Evolutionary conservation across 495 filamentous ascomycete species (phyloP), one percentile per base, ranked within the genome.

Genomic region (Cercophora samala): DNA sequence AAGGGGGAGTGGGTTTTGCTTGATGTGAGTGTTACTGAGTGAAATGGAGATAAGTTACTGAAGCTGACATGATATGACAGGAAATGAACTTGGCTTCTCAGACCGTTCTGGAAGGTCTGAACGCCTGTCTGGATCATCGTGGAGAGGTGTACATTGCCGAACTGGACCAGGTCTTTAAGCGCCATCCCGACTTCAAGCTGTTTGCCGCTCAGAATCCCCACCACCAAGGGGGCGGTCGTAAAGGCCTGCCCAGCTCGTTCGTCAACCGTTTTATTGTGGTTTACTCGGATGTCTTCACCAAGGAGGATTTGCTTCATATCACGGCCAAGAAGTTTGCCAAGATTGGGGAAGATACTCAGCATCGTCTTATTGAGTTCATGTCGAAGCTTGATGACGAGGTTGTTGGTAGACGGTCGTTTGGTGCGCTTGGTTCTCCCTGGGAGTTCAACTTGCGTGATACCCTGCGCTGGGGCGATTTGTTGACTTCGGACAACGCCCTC

Each of bases 61-160:
- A 58, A 37, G 29, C 69, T 70, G 19, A 69, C 63, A 65, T 37
- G 25, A 26, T 51, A 9, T 37, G 22, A 54, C 37, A 72, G 69
- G 96, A 99, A 81, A 97, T 99, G 96, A 99, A 99, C 71, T 74
- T 99, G 61, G 96, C 96, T 3, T 98, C 96, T 0, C 96, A 98
- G 74, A 96, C 93, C 5, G 93, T 99, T 24, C 87, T 99, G 2
- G 96, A 99, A 77, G 96, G 96, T 68, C 82, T 99, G 19, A 99
- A 99, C 71, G 93, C 95, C 18, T 98, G 96, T 79, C 83, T 99
- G 24, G 96, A 99, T 79, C 96, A 99, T 74, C 90, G 96, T 73
- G 95, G 95, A 67, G 92, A 97, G 76, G 91, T 96, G 1, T 99
- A 97, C 69, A 89, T 99, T 67, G 88, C 96, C 0, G 96, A 99